Percentiles rank a stretch among this genome's conserved stretches.
Conservation (phyloP, 2,329 filamentous ascomycete genomes). For the Hawksworthiomyces lignivorus region DNA sequence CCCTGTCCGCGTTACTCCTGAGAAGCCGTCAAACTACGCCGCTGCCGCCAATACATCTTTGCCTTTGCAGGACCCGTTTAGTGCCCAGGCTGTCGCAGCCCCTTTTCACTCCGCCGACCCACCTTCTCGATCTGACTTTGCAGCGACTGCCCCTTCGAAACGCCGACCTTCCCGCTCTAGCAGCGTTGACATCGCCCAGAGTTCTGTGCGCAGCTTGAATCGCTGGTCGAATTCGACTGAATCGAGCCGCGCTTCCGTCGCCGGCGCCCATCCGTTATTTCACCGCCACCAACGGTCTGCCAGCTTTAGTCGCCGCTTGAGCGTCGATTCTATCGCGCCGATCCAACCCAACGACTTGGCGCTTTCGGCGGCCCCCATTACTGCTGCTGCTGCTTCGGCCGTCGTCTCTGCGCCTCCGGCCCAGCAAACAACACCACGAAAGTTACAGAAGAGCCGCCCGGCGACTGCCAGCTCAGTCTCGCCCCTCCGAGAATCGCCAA, state of each 20-base stretch:
- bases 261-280: constrained; percentile 17
- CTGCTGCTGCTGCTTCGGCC: constrained; percentile 10
- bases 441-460: constrained; percentile 30
- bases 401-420: constrained; percentile 12
- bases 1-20: constrained; percentile 22
- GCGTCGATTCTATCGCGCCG: constrained; percentile 32
- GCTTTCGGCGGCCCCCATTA: too few species aligned
- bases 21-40: background rate
- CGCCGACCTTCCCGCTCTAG: constrained; percentile 28
- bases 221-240: constrained; percentile 46
- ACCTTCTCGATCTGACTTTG: too few species aligned
- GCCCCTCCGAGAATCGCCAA: constrained; percentile 10
- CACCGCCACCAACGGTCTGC: constrained; percentile 22
- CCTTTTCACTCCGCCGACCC: constrained; percentile 13
- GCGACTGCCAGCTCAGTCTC: constrained; percentile 22
- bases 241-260: constrained; percentile 37
- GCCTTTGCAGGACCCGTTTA: constrained; percentile 6
- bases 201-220: constrained; percentile 41
- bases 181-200: constrained; percentile 29
- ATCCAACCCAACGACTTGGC: background rate
- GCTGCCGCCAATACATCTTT: background rate
- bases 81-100: background rate
- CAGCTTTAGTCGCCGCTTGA: constrained; percentile 33
- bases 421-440: constrained; percentile 29
- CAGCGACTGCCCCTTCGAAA: too few species aligned